These are phyloP conservation scores for Mortierella sp. DNA, from an alignment of 371 early-diverging fungal species.

Conservation along the genomic window DNA sequence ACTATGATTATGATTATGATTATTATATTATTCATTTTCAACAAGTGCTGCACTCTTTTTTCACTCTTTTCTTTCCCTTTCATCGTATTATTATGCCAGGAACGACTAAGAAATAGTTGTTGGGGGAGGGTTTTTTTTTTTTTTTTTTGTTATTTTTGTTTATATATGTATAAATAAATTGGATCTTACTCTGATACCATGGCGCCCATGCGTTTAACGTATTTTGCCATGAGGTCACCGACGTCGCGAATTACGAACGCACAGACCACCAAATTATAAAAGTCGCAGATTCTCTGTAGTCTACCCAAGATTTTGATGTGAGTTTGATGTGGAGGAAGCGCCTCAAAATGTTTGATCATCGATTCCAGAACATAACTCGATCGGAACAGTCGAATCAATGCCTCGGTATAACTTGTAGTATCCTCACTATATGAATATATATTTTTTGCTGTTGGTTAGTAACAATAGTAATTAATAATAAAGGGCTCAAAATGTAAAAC, in stretches of 20 bases:
- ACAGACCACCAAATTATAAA: conserved; percentile 51
- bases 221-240: conserved; percentile 55
- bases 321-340: conserved; percentile 32
- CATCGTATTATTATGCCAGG: no score
- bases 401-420: conserved; percentile 48
- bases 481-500: no score
- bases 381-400: conserved; percentile 48
- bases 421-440: conserved; percentile 36
- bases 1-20: no score
- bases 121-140: neutral
- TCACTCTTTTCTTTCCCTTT: no score
- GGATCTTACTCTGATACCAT: conserved; percentile 32
- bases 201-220: conserved; percentile 52
- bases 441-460: no score
- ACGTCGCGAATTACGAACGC: conserved; percentile 57
- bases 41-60: no score
- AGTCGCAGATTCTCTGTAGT: conserved; percentile 46
- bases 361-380: conserved; percentile 48
- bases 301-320: conserved; percentile 49
- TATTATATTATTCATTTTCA: no score
- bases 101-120: no score
- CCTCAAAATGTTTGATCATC: conserved; percentile 43
- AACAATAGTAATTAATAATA: no score
- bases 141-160: neutral
- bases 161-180: neutral